Conservation (phyloP, 345 rosid species). For the Eucalyptus cloeziana region DNA sequence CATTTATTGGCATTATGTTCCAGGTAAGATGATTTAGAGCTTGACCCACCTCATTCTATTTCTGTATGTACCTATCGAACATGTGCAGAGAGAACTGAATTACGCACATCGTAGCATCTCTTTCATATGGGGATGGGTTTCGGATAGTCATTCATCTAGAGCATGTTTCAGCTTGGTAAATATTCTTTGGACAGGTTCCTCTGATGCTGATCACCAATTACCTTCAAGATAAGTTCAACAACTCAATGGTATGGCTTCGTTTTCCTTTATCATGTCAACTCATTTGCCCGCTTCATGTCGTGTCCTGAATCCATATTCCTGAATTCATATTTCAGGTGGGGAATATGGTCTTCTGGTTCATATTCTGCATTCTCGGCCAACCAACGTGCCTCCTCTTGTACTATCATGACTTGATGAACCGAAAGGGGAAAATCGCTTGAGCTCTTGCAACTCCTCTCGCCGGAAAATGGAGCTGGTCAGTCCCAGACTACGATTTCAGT, state of each 20-base stretch:
- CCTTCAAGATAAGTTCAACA: slow-evolving; percentile 58
- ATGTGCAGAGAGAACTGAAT: neutral
- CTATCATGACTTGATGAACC: slow-evolving; percentile 94
- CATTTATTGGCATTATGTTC: slow-evolving; percentile 89
- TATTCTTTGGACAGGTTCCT: slow-evolving; percentile 49
- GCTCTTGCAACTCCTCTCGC: neutral
- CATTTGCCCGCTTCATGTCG: neutral
- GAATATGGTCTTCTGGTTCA: slow-evolving; percentile 91
- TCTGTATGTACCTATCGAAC: neutral
- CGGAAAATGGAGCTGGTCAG: neutral
- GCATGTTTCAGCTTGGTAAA: neutral
- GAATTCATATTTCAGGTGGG: slow-evolving; percentile 49
- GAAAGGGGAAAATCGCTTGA: slow-evolving; percentile 25
- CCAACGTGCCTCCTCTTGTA: slow-evolving; percentile 93
- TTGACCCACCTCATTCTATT: neutral
- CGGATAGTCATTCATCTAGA: neutral
- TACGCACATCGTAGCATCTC: neutral
- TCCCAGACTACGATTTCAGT: neutral
- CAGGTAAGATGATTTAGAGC: slow-evolving; percentile 37
- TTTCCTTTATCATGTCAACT: neutral
- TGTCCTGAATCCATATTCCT: neutral
- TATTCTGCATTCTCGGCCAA: slow-evolving; percentile 92
- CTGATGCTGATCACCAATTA: slow-evolving; percentile 71
- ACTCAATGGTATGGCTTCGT: slow-evolving; percentile 55
- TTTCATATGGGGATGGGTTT: neutral